A percentile compares a stretch with the other conserved stretches of the same genome.
Evolutionary conservation across 2,329 filamentous ascomycete species (phyloP).

Genomic region (Penicillium fuscoglaucum): DNA sequence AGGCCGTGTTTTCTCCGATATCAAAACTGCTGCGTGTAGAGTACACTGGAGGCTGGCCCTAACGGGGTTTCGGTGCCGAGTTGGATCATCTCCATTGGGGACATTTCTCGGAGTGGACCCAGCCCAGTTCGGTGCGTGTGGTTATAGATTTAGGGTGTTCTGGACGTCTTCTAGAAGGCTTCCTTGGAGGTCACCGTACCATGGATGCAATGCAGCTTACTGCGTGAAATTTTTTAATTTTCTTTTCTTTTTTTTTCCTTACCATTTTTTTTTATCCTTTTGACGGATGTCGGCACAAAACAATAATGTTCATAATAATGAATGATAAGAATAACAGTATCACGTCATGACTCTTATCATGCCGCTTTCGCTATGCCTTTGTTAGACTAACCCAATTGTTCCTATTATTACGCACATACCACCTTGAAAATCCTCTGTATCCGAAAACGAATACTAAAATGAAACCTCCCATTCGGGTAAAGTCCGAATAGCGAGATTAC

Average conservation of each 20-base stretch:
- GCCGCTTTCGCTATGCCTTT: conserved; percentile 22
- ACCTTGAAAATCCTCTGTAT: conserved; percentile 1
- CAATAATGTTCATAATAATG: neutral
- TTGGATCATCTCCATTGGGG: conserved; percentile 2
- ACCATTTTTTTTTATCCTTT: neutral
- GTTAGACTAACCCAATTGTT: conserved; percentile 4
- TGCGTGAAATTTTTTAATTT: neutral
- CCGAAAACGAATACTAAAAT: conserved; percentile 9
- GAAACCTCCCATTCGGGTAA: conserved; percentile 22
- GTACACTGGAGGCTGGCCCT: conserved; percentile 7
- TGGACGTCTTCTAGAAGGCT: conserved; percentile 40
- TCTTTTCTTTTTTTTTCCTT: neutral
- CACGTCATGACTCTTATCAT: conserved; percentile 28
- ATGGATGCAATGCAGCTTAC: conserved; percentile 22
- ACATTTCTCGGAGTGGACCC: conserved; percentile 14
- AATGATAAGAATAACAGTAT: conserved; percentile 16
- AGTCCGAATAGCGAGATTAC: neutral
- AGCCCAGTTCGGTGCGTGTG: conserved; percentile 14
- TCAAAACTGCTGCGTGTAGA: conserved; percentile 9
- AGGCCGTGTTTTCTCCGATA: neutral
- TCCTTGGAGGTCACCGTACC: conserved; percentile 16
- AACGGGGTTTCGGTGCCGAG: conserved; percentile 11
- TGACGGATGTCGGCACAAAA: conserved; percentile 12
- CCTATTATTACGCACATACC: neutral
- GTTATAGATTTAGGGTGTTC: conserved; percentile 27